Base-by-base conservation (phyloP, 2,329 filamentous ascomycete genomes). In the Sordariomycetes sp. region DNA sequence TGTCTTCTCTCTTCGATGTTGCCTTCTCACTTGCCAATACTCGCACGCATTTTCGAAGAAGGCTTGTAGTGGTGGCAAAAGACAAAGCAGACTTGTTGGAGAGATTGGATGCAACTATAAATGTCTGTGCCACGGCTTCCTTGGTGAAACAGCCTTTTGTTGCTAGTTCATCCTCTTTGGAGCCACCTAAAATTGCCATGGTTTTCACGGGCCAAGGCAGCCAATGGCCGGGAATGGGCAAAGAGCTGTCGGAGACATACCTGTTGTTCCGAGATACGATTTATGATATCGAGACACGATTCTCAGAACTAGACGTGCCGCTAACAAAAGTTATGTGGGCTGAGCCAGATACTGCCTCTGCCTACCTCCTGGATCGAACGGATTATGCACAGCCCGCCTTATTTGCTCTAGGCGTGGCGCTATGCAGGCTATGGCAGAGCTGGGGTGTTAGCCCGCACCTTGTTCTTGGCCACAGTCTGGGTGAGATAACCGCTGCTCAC, bases 201-300 rank as follows among this genome's bases (percentile, higher is more conserved):
- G 42, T 59, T 30, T 60, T 60, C 38, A 55, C 54, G 0, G 56
- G 57, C 1, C 57, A 60, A 41, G 56, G 57, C 4, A 50, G 46
- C 32, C 51, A 56, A 27, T 47, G 42, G 24, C 37, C 40, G 11
- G 48, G 48, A 7, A 58, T 59, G 52, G 53, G 55, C 7, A 47
- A 43, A 20, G 47, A 48, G 12, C 34, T 60, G 12, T 46, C 36
- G 23, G 30, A 40, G 5, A 21, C 32, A 0, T 50, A 46, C 25
- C 46, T 48, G 2, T 27, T 50, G 6, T 58, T 58, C 33, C 38
- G 39, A 3, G 39, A 49, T 8, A 33, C 50, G 0, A 34, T 59
- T 5, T 42, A 40, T 8, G 38, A 42, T 20, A 40, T 42, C 15
- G 36, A 37, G 3, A 34, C 33, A 5, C 16, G 42, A 19, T 48